Evolutionary conservation across 139 green algal genomes (phyloP), one percentile per base, ranked within the genome.

Genomic region (Chlorella vulgaris): DNA sequence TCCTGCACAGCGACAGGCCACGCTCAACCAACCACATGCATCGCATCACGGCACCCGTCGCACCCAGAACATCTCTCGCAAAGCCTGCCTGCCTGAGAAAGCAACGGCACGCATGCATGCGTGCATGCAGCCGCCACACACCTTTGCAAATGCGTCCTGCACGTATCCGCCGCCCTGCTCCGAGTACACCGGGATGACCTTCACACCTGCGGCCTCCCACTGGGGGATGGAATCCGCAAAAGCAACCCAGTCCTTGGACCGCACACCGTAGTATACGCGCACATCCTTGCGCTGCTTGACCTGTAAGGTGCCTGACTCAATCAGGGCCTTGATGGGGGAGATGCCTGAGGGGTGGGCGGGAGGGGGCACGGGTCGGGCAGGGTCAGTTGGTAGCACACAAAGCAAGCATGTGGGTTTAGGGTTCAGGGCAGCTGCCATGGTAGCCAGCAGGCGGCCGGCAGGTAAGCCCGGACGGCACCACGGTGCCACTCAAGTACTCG

Each of bases 191-290:
- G 90, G 85, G 28, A 92, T 74, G 1, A 94, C 87, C 42, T 91
- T 84, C 29, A 97, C 89, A 1, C 93, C 94, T 10, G 76, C 70
- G 21, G 69, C 73, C 65, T 93, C 53, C 94, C 94, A 98, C 19
- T 69, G 58, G 5, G 85, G 67, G 7, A 94, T 81, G 21, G 86
- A 42, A 31, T 92, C 86, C 0, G 24, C 66, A 78, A 89, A 91
- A 2, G 88, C 86, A 51, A 84, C 88, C 21, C 28, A 29, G 0
- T 78, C 84, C 7, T 67, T 42, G 62, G 83, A 89, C 66, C 74
- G 5, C 91, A 60, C 91, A 42, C 94, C 94, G 75, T 96, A 98
- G 86, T 93, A 98, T 2, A 98, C 80, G 28, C 80, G 82, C 3
- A 95, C 86, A 3, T 90, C 71, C 3, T 85, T 69, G 36, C 92